phyloP scores from a whole-genome alignment of 2,329 filamentous ascomycete species.

The Aspergillus chevalieri region DNA sequence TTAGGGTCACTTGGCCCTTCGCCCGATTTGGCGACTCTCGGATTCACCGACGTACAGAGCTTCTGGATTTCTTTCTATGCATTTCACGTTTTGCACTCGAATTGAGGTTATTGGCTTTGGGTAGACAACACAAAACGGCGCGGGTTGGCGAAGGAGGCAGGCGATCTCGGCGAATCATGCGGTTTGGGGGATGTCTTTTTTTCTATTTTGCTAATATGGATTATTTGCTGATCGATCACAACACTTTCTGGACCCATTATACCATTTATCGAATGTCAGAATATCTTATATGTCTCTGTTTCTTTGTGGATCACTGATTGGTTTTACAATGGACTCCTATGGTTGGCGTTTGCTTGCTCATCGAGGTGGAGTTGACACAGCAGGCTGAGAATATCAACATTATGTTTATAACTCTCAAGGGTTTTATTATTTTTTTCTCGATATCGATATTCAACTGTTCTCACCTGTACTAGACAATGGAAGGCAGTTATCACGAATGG shows the following conservation, averaged over 20 bases:
- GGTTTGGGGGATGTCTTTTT: conserved; percentile 9
- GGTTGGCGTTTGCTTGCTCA: background rate
- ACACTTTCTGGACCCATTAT: conserved; percentile 5
- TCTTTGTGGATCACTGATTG: background rate
- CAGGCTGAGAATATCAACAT: background rate
- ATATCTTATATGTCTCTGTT: background rate
- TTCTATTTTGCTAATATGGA: conserved; percentile 7
- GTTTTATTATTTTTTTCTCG: no score
- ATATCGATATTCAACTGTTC: no score
- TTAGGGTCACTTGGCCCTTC: no score
- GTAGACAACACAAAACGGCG: conserved; percentile 29
- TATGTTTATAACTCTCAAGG: no score
- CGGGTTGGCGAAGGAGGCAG: conserved; percentile 21
- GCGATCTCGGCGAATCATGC: conserved; percentile 21
- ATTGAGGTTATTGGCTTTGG: conserved; percentile 17
- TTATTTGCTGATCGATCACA: background rate
- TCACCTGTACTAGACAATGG: background rate
- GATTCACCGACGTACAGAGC: no score
- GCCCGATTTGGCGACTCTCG: no score
- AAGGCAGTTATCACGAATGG: background rate
- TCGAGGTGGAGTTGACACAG: background rate
- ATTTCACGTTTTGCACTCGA: background rate
- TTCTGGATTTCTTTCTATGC: conserved; percentile 7
- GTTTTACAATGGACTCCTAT: background rate
- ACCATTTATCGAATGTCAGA: conserved; percentile 9